Conservation (phyloP, 140 eudicot genomes). For the Anethum foeniculum region DNA sequence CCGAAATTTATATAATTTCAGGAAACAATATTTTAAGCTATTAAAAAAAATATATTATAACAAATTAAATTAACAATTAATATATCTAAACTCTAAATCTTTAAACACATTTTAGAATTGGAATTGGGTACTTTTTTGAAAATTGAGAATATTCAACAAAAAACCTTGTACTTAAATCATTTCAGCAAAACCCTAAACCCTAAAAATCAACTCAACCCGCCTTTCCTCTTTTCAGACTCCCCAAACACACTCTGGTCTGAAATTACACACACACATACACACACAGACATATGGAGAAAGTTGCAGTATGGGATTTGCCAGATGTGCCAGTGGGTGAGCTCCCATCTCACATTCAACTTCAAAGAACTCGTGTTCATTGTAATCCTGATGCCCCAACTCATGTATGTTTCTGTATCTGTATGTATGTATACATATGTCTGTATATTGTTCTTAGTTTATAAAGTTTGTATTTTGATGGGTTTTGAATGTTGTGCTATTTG, state of each 20-base stretch:
- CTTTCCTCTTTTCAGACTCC: not conserved
- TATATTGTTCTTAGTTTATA: not conserved
- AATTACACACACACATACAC: not conserved
- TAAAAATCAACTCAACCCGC: not conserved
- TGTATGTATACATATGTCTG: not conserved
- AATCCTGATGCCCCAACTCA: constrained; percentile 71
- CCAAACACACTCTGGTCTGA: not conserved
- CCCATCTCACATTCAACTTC: constrained; percentile 66
- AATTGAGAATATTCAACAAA: not conserved
- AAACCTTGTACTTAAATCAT: not conserved
- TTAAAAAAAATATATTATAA: too few species aligned
- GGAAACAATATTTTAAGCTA: too few species aligned
- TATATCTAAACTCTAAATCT: too few species aligned
- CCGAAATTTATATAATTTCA: too few species aligned
- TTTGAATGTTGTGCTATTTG: constrained; percentile 1
- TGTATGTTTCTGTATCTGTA: constrained; percentile 25
- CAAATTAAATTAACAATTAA: too few species aligned
- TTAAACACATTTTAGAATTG: too few species aligned
- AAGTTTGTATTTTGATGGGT: not conserved
- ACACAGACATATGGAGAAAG: constrained; percentile 24
- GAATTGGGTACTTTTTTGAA: not conserved
- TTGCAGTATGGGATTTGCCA: constrained; percentile 69
- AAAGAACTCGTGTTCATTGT: constrained; percentile 73
- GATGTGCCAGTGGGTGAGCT: constrained; percentile 58
- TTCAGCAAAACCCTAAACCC: constrained; percentile 4